These are phyloP conservation scores for Eremomyces bilateralis DNA, from an alignment of 495 filamentous ascomycete genomes.

Conservation along the genomic window DNA sequence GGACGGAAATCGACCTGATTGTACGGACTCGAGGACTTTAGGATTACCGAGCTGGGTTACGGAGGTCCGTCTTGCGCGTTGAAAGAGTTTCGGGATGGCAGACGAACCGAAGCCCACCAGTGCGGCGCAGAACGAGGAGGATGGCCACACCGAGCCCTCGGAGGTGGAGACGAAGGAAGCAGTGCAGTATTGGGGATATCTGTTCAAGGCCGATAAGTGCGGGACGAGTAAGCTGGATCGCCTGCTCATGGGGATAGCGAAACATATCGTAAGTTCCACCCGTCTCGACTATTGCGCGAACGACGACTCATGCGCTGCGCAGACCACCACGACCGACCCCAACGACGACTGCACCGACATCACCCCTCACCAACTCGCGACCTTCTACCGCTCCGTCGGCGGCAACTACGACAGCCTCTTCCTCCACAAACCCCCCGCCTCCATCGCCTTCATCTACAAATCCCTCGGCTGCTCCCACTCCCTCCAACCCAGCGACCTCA, in stretches of 20 bases:
- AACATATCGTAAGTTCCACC: constrained; percentile 41
- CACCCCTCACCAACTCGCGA: constrained; percentile 60
- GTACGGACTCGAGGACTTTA: too few relatives aligned
- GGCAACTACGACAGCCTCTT: constrained; percentile 84
- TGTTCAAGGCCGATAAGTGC: constrained; percentile 62
- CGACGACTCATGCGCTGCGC: neutral
- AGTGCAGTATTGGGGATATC: constrained; percentile 49
- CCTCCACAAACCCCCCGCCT: constrained; percentile 45
- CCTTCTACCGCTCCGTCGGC: constrained; percentile 73
- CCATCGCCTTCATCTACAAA: constrained; percentile 80
- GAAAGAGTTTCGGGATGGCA: too few relatives aligned
- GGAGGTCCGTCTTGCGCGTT: too few relatives aligned
- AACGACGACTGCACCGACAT: constrained; percentile 41
- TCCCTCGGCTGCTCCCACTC: constrained; percentile 59
- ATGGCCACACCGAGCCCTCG: neutral
- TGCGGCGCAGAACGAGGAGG: neutral
- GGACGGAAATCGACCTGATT: too few relatives aligned
- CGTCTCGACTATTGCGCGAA: neutral
- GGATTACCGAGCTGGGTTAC: too few relatives aligned
- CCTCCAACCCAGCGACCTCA: constrained; percentile 14
- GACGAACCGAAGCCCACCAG: neutral
- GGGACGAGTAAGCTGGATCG: constrained; percentile 55
- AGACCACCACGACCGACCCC: constrained; percentile 34
- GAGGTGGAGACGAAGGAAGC: constrained; percentile 15
- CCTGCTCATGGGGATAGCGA: constrained; percentile 56